Conservation (phyloP, 78 protist species). For the Speleostelium caveatum region DNA sequence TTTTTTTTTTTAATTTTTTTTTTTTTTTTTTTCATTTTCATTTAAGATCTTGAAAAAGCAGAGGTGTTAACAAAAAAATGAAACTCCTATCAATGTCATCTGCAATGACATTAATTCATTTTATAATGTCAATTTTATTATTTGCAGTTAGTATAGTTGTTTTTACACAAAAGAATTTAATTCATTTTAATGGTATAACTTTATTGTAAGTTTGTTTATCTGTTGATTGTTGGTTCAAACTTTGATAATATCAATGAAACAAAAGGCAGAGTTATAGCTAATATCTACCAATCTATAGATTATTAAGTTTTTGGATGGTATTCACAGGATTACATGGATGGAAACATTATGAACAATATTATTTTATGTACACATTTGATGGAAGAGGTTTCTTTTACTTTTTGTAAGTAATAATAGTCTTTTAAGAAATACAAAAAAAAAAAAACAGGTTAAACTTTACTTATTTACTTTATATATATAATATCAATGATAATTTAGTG, state of each 20-base stretch:
- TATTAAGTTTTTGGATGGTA: slow-evolving; percentile 32
- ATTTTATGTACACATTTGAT: slow-evolving; percentile 56
- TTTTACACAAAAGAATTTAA: not conserved
- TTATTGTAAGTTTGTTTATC: not conserved
- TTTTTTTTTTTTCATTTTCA: too few species aligned
- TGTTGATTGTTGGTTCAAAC: not conserved
- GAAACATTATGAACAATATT: slow-evolving; percentile 36
- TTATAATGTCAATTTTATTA: slow-evolving; percentile 11
- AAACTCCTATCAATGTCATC: slow-evolving; percentile 7
- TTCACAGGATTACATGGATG: slow-evolving; percentile 47
- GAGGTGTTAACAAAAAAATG: not conserved
- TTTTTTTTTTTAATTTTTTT: too few species aligned
- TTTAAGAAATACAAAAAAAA: too few species aligned
- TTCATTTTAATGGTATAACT: slow-evolving; percentile 13
- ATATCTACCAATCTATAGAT: not conserved
- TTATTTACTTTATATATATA: not conserved
- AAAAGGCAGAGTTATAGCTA: too few species aligned
- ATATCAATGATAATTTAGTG: not conserved
- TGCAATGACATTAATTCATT: slow-evolving; percentile 42
- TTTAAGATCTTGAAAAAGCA: not conserved
- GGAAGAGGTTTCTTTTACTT: slow-evolving; percentile 73
- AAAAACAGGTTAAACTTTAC: too few species aligned
- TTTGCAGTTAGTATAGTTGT: slow-evolving; percentile 2
- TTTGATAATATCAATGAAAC: not conserved
- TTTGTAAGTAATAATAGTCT: slow-evolving; percentile 4